Evolutionary conservation across 352 stramenopile species (phyloP), one percentile per base, ranked within the genome.

Genomic region (Thraustochytrium striatum): DNA sequence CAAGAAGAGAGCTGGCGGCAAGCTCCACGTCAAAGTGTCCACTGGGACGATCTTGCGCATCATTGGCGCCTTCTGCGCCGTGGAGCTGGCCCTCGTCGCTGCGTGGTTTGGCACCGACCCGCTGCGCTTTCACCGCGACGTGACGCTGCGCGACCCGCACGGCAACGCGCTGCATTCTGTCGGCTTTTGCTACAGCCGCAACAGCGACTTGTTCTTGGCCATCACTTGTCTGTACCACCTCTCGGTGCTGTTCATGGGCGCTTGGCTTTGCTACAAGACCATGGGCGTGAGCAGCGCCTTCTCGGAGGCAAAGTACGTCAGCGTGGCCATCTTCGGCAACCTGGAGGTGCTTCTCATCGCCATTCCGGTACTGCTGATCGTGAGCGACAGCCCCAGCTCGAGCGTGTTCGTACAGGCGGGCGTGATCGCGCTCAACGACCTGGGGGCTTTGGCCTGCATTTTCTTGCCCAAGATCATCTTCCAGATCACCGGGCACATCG

Each of bases 331-430:
- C 5, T 11, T 68, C 38, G 52, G 9, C 13, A 47, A 79, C 50
- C 52, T 79, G 41, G 44, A 70, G 32, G 53, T 68, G 25, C 32
- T 53, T 16, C 19, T n/a, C n/a, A n/a, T n/a, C n/a, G n/a, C n/a
- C n/a, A n/a, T n/a, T n/a, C n/a, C n/a, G n/a, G n/a, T n/a, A n/a
- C n/a, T n/a, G n/a, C n/a, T n/a, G n/a, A n/a, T n/a, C n/a, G n/a
- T n/a, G n/a, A n/a, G n/a, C n/a, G n/a, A n/a, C n/a, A n/a, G n/a
- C n/a, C n/a, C n/a, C n/a, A n/a, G n/a, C n/a, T n/a, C n/a, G n/a
- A n/a, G n/a, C n/a, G n/a, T n/a, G n/a, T n/a, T n/a, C n/a, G n/a
- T n/a, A n/a, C n/a, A n/a, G n/a, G n/a, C n/a, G n/a, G n/a, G n/a
- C n/a, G n/a, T n/a, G n/a, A n/a, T n/a, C n/a, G n/a, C n/a, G n/a